Evolutionary conservation across 1,139 yeast species (phyloP).

Genomic region (Pichia sp.): DNA sequence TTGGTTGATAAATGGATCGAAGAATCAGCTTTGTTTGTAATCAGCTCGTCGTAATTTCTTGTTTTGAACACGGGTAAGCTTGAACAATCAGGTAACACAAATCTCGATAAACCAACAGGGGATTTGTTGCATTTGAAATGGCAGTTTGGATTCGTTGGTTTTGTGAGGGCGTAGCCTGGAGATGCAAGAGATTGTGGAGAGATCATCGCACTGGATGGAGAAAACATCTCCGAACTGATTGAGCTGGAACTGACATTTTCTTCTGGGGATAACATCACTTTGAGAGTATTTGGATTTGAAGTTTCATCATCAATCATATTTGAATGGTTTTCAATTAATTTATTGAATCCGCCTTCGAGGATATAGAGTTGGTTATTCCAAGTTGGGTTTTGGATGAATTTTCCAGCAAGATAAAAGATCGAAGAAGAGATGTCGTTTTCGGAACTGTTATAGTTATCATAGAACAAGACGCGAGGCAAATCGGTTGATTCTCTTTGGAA

Average conservation of each 20-base stretch:
- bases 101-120: constrained; percentile 29
- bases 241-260: constrained; percentile 6
- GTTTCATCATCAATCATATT: not conserved
- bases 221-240: constrained; percentile 10
- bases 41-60: constrained; percentile 41
- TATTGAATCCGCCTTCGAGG: constrained; percentile 37
- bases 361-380: constrained; percentile 38
- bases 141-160: no score
- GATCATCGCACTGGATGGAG: constrained; percentile 2
- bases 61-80: constrained; percentile 36
- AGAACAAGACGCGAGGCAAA: constrained; percentile 39
- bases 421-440: constrained; percentile 35
- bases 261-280: constrained; percentile 8
- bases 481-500: constrained; percentile 25
- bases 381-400: constrained; percentile 41
- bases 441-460: constrained; percentile 35
- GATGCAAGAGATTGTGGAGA: constrained; percentile 15
- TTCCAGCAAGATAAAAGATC: constrained; percentile 46
- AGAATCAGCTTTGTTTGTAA: constrained; percentile 28
- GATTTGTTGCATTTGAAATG: constrained; percentile 1
- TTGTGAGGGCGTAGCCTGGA: not conserved
- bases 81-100: constrained; percentile 31
- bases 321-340: constrained; percentile 28
- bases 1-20: constrained; percentile 30
- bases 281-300: not conserved